Evolutionary conservation across 1,284 basidiomycete genomes (phyloP).

Genomic region (Somion occarium): DNA sequence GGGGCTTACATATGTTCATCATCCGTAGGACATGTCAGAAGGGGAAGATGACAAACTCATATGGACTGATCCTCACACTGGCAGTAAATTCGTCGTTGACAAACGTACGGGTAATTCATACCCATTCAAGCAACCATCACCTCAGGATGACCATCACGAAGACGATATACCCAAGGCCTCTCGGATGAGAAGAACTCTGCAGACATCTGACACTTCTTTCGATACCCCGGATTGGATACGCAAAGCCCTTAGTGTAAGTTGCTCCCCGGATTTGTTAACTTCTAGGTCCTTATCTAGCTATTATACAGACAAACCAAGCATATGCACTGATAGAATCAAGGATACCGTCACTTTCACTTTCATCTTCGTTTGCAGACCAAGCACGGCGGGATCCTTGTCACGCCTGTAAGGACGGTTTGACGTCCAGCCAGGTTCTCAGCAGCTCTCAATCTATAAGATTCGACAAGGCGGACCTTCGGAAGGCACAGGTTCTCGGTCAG

Average conservation of each 20-base stretch:
- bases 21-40: background rate
- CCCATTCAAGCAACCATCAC: constrained; percentile 21
- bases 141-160: constrained; percentile 5
- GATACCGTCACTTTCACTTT: constrained; percentile 38
- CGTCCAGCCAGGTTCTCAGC: background rate
- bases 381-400: too few relatives aligned
- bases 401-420: background rate
- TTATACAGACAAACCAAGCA: constrained; percentile 46
- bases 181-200: constrained; percentile 7
- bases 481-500: constrained; percentile 68
- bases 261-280: too few relatives aligned
- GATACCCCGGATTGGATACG: constrained; percentile 46
- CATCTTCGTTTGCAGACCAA: constrained; percentile 8
- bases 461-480: constrained; percentile 28
- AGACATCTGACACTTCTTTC: background rate
- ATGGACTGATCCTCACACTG: constrained; percentile 63
- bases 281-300: too few relatives aligned
- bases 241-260: constrained; percentile 42
- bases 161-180: constrained; percentile 13
- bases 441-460: background rate
- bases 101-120: constrained; percentile 55
- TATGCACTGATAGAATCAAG: constrained; percentile 41
- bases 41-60: constrained; percentile 27
- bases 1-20: too few relatives aligned
- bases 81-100: constrained; percentile 69